phyloP scores from a whole-genome alignment of 768 basidiomycete species.

The Pleurotus djamor region DNA sequence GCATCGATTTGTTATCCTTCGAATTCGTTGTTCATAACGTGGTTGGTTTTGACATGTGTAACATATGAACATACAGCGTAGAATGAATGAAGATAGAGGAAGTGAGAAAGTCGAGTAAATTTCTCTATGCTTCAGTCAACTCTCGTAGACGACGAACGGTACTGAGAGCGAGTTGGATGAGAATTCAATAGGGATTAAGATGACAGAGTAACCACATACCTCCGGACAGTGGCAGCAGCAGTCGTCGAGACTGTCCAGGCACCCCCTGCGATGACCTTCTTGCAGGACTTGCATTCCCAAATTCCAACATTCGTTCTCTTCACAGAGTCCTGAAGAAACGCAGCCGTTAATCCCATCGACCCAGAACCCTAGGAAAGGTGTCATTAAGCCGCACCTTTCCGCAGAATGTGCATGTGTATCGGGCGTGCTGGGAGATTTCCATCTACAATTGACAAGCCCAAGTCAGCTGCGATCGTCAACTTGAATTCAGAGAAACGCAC shows the following conservation, averaged over 20 bases:
- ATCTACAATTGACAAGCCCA: slow-evolving; percentile 33
- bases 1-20: background rate
- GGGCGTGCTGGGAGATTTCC: slow-evolving; percentile 94
- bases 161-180: slow-evolving; percentile 32
- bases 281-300: slow-evolving; percentile 96
- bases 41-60: slow-evolving; percentile 22
- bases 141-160: slow-evolving; percentile 97
- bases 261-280: slow-evolving; percentile 95
- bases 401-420: slow-evolving; percentile 99
- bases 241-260: slow-evolving; percentile 99
- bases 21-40: slow-evolving; percentile 24
- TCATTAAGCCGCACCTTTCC: slow-evolving; percentile 75
- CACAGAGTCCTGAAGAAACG: slow-evolving; percentile 75
- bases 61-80: slow-evolving; percentile 35
- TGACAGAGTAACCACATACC: slow-evolving; percentile 47
- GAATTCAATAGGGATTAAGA: background rate
- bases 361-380: slow-evolving; percentile 1
- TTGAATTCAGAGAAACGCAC: background rate
- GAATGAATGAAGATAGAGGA: slow-evolving; percentile 15
- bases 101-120: slow-evolving; percentile 8
- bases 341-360: background rate
- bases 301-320: slow-evolving; percentile 97
- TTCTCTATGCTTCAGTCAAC: slow-evolving; percentile 81
- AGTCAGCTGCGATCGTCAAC: background rate
- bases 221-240: slow-evolving; percentile 95